Evolutionary conservation across 495 filamentous ascomycete species (phyloP).

Genomic region (Chaetomium fimeti): DNA sequence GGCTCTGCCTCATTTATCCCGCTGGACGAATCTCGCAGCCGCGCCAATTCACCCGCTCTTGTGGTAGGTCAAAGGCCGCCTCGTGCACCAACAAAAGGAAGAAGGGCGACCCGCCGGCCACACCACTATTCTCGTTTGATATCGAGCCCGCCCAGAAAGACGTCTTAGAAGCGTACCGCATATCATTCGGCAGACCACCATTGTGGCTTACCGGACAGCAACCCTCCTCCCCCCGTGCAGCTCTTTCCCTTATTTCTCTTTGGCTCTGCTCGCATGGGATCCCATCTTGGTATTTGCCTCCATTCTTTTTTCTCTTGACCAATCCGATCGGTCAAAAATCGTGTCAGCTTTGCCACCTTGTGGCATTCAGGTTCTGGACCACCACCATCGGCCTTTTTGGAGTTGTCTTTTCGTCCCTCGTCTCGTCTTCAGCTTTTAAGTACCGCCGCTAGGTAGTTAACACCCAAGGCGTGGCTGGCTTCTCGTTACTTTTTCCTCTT

Average conservation of each 20-base stretch:
- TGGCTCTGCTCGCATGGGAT: neutral
- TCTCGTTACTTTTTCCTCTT: neutral
- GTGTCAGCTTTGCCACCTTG: conserved; percentile 10
- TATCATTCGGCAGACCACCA: conserved; percentile 16
- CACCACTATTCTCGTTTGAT: neutral
- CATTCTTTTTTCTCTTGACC: neutral
- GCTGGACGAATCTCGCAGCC: neutral
- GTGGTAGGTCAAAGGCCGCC: neutral
- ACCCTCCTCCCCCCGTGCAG: conserved; percentile 7
- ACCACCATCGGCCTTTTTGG: neutral
- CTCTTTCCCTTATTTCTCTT: neutral
- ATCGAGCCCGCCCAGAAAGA: neutral
- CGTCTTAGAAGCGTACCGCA: conserved; percentile 13
- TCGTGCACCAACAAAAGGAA: conserved; percentile 8
- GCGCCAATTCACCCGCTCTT: neutral
- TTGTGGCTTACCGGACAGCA: conserved; percentile 20
- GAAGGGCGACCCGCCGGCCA: conserved; percentile 1
- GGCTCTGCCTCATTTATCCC: neutral
- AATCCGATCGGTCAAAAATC: neutral
- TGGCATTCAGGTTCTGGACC: neutral
- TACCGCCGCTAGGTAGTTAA: neutral
- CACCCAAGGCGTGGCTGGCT: neutral
- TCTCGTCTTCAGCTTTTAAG: neutral
- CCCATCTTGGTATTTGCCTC: conserved; percentile 7
- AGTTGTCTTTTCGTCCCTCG: neutral